phyloP scores from a whole-genome alignment of 2,329 filamentous ascomycete genomes.

The Epichloe gansuensis region DNA sequence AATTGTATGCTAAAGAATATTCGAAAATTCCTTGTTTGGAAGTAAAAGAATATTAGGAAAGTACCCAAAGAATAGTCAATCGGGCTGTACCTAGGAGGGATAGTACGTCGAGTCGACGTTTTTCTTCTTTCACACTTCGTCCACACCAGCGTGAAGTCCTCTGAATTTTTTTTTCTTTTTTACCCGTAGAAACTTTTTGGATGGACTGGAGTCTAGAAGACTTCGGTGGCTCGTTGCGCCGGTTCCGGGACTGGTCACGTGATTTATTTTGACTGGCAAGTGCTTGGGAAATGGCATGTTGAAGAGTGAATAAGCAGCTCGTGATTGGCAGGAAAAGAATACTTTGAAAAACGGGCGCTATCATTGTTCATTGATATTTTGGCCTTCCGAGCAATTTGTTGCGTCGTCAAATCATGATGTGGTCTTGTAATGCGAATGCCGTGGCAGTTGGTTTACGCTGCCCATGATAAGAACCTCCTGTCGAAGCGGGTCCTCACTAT shows the following conservation, averaged over 20 bases:
- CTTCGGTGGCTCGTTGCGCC: slow-evolving; percentile 20
- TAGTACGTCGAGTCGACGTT: neutral
- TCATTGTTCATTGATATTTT: neutral
- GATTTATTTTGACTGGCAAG: neutral
- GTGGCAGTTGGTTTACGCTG: neutral
- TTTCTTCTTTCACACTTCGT: slow-evolving; percentile 1
- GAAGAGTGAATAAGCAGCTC: neutral
- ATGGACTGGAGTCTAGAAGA: slow-evolving; percentile 10
- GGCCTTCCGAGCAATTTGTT: neutral
- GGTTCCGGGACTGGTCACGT: slow-evolving; percentile 14
- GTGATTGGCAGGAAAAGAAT: neutral
- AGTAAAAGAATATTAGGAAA: neutral
- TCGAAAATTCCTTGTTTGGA: neutral
- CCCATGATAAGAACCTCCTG: neutral
- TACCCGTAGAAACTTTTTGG: slow-evolving; percentile 18
- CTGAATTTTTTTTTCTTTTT: slow-evolving; percentile 23
- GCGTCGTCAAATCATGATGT: too few species aligned
- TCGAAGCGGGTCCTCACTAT: neutral
- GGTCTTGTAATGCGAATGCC: too few species aligned
- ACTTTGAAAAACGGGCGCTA: neutral
- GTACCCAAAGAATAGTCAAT: slow-evolving; percentile 8
- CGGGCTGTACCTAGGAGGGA: slow-evolving; percentile 5
- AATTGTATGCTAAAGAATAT: neutral
- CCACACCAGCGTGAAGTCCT: slow-evolving; percentile 11
- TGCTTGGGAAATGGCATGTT: neutral